Evolutionary conservation across 1,284 basidiomycete species (phyloP), one percentile per base, ranked within the genome.

Genomic region (Macrocybe sp.): DNA sequence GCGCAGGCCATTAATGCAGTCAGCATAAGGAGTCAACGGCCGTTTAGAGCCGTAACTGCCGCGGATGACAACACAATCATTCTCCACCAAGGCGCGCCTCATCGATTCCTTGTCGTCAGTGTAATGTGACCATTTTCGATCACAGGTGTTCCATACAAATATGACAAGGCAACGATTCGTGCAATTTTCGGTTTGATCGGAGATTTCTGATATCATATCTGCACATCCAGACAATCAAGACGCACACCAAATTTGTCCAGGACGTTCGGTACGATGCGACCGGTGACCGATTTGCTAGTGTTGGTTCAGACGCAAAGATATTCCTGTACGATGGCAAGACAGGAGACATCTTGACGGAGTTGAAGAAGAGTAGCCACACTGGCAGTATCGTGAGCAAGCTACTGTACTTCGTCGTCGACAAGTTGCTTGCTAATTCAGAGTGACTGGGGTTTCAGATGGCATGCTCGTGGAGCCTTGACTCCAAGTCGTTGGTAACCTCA

Each of bases 191-290:
- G 3, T 28, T 11, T 6, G 38, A 3, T 9, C 41, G 28, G n/a
- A 47, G 3, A 4, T 22, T 22, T 3, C 4, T 22, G 22, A 22
- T 22, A 22, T 22, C 22, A 22, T 22, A 22, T 22, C 22, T 22
- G 22, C 22, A 34, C 31, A n/a, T 30, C 28, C 42, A 87, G 83
- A 83, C 83, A n/a, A 88, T 95, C 65, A 85, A 82, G 60, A 89
- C 87, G 0, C 97, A 99, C 65, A 88, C 86, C 2, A 91, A 90
- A 62, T 99, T 97, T 63, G 92, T 99, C 4, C 93, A 97, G 64
- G 92, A 97, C 51, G 82, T 98, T 16, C 80, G 83, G 47, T 97
- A 85, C 62, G 78, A 92, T 0, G 83, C 86, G 0, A 84, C 84
- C 32, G 94, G 93, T 3, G 80, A 86, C 41, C 72, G 84, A 22